Evolutionary conservation across 2,329 filamentous ascomycete genomes (phyloP).

Genomic region (Pseudogymnoascus sp.): DNA sequence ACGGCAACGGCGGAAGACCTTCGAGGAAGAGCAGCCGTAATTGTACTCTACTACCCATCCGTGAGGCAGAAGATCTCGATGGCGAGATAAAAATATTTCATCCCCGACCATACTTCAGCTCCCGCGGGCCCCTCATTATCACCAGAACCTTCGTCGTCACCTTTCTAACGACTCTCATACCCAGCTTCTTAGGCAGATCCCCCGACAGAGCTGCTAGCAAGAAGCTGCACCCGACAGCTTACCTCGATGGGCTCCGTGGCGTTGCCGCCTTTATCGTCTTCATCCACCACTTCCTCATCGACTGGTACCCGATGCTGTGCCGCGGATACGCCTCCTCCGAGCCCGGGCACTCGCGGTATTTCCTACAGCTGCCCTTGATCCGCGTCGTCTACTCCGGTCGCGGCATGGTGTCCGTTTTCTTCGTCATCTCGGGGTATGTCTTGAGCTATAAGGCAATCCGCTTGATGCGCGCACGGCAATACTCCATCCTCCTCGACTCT

Average conservation of each 20-base stretch:
- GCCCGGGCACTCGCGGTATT: slow-evolving; percentile 17
- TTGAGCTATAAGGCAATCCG: slow-evolving; percentile 39
- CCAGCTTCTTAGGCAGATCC: neutral
- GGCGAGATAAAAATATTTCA: neutral
- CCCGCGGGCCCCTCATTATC: neutral
- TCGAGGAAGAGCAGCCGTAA: neutral
- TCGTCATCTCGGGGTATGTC: slow-evolving; percentile 44
- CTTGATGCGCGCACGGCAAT: slow-evolving; percentile 34
- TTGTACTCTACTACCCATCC: neutral
- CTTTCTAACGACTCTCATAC: neutral
- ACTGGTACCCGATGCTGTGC: neutral
- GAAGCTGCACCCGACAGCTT: slow-evolving; percentile 30
- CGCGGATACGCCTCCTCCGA: neutral
- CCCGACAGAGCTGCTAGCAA: neutral
- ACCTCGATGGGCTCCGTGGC: slow-evolving; percentile 39
- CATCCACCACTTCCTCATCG: slow-evolving; percentile 36
- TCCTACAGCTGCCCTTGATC: slow-evolving; percentile 39
- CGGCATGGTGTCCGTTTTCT: slow-evolving; percentile 46
- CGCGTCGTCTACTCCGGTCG: slow-evolving; percentile 38
- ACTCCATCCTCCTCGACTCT: slow-evolving; percentile 32
- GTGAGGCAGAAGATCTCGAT: neutral
- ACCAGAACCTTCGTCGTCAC: neutral
- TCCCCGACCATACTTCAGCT: neutral
- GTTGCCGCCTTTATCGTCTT: slow-evolving; percentile 39
- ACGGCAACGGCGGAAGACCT: neutral